Base-by-base conservation (phyloP, 352 stramenopile genomes). In the Phytophthora tubulina region DNA sequence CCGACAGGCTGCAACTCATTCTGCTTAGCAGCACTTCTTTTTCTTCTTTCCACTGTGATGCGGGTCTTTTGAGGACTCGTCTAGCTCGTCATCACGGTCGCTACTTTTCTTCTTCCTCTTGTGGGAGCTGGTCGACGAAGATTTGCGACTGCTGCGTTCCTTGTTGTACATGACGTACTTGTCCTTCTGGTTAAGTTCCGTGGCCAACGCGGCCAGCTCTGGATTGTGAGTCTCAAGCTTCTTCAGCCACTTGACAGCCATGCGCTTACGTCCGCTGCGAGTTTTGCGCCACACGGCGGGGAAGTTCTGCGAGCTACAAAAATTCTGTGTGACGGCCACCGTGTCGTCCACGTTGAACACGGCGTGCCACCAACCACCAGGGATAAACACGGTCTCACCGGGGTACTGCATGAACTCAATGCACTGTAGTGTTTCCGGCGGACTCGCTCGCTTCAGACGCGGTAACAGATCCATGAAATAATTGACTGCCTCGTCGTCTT, bases 271-370 rank as follows among this genome's bases (percentile, higher is more conserved):
- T 10, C 96, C 95, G 1, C 75, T 88, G 27, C 97, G 89, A n/a
- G 96, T 98, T 63, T 93, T 93, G 51, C 85, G 82, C 88, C 88
- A 95, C 56, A 95, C 88, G 13, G 84, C 70, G 35, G 81, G 77
- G 59, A 98, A 95, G 71, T 98, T 98, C 61, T 94, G 80, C 31
- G 73, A 81, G 58, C 90, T 97, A 67, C 97, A 97, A 55, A 93
- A 98, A 63, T 98, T 98, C 51, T 98, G 95, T 9, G 95, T 98
- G 53, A 98, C 92, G 13, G 95, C 95, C 35, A 98, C 85, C 6
- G 88, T 94, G 62, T 94, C 88, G 53, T 96, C 91, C 11, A 98
- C 78, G 58, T 98, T 98, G 35, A 98, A 80, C 33, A 98, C 95
- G 3, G 91, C 89, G 67, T 98, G 95, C 94, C 95, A 98, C 92